Base-by-base conservation (phyloP, 352 stramenopile species). In the Thalassiosira mediterranea region DNA sequence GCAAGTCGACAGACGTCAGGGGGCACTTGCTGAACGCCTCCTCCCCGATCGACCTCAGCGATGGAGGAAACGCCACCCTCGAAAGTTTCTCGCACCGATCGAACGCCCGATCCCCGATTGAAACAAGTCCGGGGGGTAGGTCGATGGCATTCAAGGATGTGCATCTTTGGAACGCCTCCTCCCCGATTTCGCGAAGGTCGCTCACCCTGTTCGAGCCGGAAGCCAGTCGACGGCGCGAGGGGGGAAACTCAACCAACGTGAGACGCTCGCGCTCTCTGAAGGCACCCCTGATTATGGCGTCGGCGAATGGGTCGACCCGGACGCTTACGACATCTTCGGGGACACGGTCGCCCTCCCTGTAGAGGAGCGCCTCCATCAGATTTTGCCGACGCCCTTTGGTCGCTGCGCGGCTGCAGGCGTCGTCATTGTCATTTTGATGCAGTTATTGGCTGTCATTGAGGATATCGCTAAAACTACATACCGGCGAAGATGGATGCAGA, bases 251-350 rank as follows among this genome's bases (percentile, higher is more conserved):
- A 7, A 70, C 28, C 3, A 25, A 19, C 48, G 28, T n/a, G 17
- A 70, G 26, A 1, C 25, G 2, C 25, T 4, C 2, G 26, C 44
- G 21, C 0, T 15, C 11, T 31, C 23, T 1, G 25, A 67, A 67
- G 23, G 58, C 58, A 2, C 13, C 2, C 2, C 23, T 25, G 1
- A 13, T 11, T 28, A 67, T 57, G 21, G 23, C 38, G 17, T 58
- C 29, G 44, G 51, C 32, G 23, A 38, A 74, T 44, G 25, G 52
- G 38, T 74, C 26, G 31, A 67, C 31, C 17, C 28, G 17, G 28
- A 53, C 38, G 28, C 62, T 51, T 13, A 25, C 60, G 1, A 66
- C 64, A 56, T 54, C 58, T 3, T 54, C 15, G 3, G 58, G 58
- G 8, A 67, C 44, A 3, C 34, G 19, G 4, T 23, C 31, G 34